Conservation (phyloP, 2,329 filamentous ascomycete genomes). For the Xylaria sp. region DNA sequence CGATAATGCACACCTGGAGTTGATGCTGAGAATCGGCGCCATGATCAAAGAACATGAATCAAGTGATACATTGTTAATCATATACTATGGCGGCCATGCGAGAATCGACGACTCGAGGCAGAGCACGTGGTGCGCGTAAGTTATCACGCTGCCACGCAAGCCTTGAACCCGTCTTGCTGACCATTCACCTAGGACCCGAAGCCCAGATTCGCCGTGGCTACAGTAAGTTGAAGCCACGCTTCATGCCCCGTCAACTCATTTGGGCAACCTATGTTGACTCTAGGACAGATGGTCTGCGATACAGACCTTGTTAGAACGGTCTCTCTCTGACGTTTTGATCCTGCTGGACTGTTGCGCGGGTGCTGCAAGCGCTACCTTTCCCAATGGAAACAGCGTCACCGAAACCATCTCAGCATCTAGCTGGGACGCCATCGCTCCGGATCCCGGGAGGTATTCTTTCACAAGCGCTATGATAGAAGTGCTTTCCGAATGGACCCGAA, state of each 20-base stretch:
- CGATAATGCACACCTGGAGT: slow-evolving; percentile 59
- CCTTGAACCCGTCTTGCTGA: slow-evolving; percentile 14
- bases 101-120: slow-evolving; percentile 62
- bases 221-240: slow-evolving; percentile 45
- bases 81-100: slow-evolving; percentile 64
- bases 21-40: slow-evolving; percentile 59
- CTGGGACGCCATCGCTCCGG: slow-evolving; percentile 63
- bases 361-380: slow-evolving; percentile 62
- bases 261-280: slow-evolving; percentile 8
- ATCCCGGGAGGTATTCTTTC: slow-evolving; percentile 62
- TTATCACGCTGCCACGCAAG: slow-evolving; percentile 21
- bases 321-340: slow-evolving; percentile 59
- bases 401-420: slow-evolving; percentile 65
- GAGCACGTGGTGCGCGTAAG: slow-evolving; percentile 63
- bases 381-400: slow-evolving; percentile 60
- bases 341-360: slow-evolving; percentile 63
- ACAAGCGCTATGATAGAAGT: slow-evolving; percentile 63
- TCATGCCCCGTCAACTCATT: slow-evolving; percentile 10
- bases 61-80: slow-evolving; percentile 57
- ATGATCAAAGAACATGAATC: slow-evolving; percentile 61
- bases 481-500: slow-evolving; percentile 57
- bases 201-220: slow-evolving; percentile 56
- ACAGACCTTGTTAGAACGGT: slow-evolving; percentile 60
- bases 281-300: slow-evolving; percentile 58
- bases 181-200: slow-evolving; percentile 46